These are phyloP conservation scores for Myrica gale DNA, from an alignment of 306 rosid genomes.

Conservation along the genomic window DNA sequence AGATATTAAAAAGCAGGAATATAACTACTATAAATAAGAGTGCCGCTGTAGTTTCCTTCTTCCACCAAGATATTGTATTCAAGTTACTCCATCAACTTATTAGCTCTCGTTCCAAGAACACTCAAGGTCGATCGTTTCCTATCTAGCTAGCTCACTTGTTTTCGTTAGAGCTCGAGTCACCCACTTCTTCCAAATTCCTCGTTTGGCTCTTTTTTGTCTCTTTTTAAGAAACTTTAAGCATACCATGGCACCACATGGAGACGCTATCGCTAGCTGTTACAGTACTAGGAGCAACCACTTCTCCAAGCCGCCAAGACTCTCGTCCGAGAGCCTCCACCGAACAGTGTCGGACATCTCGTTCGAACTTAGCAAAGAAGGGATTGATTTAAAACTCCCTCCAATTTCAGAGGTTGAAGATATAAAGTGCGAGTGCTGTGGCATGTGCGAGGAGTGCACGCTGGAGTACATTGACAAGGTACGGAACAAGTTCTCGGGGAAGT, in stretches of 20 bases:
- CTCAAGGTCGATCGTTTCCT: too few relatives aligned
- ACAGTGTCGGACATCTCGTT: conserved; percentile 76
- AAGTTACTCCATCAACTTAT: background rate
- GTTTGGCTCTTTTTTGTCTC: background rate
- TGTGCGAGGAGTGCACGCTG: conserved; percentile 86
- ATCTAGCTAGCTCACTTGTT: background rate
- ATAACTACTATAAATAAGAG: conserved; percentile 50
- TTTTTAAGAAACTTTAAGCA: background rate
- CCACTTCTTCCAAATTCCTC: background rate
- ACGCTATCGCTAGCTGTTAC: conserved; percentile 36
- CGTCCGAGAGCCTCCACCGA: conserved; percentile 58
- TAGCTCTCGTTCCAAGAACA: too few relatives aligned
- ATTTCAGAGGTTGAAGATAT: conserved; percentile 78
- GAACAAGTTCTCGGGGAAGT: conserved; percentile 63
- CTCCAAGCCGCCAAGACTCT: conserved; percentile 53
- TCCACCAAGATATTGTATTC: conserved; percentile 12
- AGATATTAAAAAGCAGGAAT: background rate
- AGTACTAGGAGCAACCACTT: conserved; percentile 33
- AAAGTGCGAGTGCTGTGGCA: conserved; percentile 92
- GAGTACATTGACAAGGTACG: conserved; percentile 75
- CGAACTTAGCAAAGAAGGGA: conserved; percentile 52
- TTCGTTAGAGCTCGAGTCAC: background rate
- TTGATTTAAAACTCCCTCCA: conserved; percentile 45
- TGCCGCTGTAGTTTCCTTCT: conserved; percentile 14
- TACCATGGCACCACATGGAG: conserved; percentile 83